phyloP scores from a whole-genome alignment of 108 stramenopile genomes.

The Nannochloropsis salina region DNA sequence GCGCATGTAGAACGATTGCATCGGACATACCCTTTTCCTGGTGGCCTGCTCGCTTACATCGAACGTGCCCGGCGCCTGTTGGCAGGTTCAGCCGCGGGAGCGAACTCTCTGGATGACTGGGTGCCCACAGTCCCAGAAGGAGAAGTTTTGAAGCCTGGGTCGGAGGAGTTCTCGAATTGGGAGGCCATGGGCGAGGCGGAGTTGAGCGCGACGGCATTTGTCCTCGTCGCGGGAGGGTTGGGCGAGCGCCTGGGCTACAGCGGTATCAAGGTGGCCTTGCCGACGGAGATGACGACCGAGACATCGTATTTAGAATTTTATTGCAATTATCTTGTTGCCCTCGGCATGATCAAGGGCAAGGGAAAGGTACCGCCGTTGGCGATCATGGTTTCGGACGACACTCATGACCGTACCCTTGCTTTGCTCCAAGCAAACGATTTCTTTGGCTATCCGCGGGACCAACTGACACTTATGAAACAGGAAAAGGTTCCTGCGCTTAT shows the following conservation, averaged over 20 bases:
- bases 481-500: conserved; percentile 47
- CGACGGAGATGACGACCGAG: conserved; percentile 74
- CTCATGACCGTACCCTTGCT: conserved; percentile 72
- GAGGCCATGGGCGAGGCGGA: conserved; percentile 33
- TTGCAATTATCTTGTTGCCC: conserved; percentile 72
- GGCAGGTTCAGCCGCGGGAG: conserved; percentile 22
- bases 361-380: conserved; percentile 73
- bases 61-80: conserved; percentile 38
- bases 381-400: conserved; percentile 94
- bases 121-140: conserved; percentile 42
- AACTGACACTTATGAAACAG: conserved; percentile 87
- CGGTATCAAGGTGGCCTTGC: conserved; percentile 89
- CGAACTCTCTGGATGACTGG: conserved; percentile 50
- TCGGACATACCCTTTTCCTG: conserved; percentile 33
- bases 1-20: conserved; percentile 32
- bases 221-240: conserved; percentile 73
- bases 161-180: conserved; percentile 27
- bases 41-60: conserved; percentile 42
- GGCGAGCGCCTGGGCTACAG: conserved; percentile 92
- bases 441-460: conserved; percentile 76
- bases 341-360: conserved; percentile 69
- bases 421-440: conserved; percentile 74
- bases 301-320: conserved; percentile 78
- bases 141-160: conserved; percentile 40
- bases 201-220: conserved; percentile 28